A percentile compares a stretch with the other conserved stretches of the same genome.
Evolutionary conservation across 176 grass and related monocot species (phyloP).

Genomic region (Avena eriantha): DNA sequence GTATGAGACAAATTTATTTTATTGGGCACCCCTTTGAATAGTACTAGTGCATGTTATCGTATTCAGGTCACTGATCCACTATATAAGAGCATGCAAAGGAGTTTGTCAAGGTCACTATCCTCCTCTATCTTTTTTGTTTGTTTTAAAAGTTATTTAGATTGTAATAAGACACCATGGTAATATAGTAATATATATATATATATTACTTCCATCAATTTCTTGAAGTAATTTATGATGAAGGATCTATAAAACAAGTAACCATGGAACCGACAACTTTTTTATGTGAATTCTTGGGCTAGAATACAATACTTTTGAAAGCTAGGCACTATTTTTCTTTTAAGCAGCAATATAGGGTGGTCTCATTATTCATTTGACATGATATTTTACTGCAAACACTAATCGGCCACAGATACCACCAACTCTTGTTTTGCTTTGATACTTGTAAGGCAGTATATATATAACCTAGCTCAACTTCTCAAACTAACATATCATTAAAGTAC

Average conservation of each 20-base stretch:
- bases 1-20: not conserved
- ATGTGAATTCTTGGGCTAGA: not conserved
- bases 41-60: not conserved
- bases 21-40: not conserved
- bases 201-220: slow-evolving; percentile 11
- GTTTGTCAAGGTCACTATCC: not conserved
- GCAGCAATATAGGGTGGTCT: not conserved
- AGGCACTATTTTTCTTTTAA: not conserved
- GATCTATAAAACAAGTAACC: not conserved
- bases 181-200: not conserved
- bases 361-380: not conserved
- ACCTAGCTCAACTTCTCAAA: slow-evolving; percentile 9
- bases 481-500: not conserved
- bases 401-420: not conserved
- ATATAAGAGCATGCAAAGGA: not conserved
- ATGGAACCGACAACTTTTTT: not conserved
- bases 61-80: not conserved
- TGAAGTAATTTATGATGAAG: not conserved
- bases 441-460: not conserved
- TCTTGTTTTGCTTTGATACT: not conserved
- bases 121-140: not conserved
- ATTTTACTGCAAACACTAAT: not conserved
- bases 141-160: not conserved
- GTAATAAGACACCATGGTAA: not conserved
- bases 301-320: not conserved